Evolutionary conservation across 306 rosid species (phyloP).

Genomic region (Rosa lucieae): DNA sequence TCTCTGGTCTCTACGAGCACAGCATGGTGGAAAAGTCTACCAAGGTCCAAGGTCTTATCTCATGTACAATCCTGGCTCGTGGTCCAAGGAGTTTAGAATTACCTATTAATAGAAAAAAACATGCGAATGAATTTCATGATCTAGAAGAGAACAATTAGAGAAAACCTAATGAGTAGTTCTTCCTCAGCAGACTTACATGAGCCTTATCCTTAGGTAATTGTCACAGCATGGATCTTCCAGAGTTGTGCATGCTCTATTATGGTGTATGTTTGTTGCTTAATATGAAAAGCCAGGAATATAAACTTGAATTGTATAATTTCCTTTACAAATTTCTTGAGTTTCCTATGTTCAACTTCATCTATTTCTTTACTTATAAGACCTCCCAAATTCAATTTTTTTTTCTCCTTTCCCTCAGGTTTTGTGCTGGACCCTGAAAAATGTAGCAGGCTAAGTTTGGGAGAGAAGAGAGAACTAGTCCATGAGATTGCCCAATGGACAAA

Average conservation of each 20-base stretch:
- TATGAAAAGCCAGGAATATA: neutral
- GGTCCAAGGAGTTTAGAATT: neutral
- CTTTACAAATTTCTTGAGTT: neutral
- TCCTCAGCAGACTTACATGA: neutral
- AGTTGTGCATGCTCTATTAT: neutral
- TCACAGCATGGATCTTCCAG: neutral
- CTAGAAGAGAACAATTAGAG: neutral
- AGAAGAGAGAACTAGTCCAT: slow-evolving; percentile 63
- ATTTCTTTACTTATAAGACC: neutral
- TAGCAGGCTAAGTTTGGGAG: slow-evolving; percentile 58
- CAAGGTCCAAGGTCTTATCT: neutral
- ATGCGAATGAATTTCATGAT: neutral
- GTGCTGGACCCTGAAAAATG: slow-evolving; percentile 59
- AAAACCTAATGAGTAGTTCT: neutral
- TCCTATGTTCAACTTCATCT: neutral
- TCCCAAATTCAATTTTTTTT: neutral
- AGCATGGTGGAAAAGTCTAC: slow-evolving; percentile 1
- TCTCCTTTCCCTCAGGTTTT: slow-evolving; percentile 41
- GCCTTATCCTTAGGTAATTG: neutral
- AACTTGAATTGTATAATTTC: neutral
- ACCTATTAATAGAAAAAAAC: neutral
- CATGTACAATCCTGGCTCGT: slow-evolving; percentile 1
- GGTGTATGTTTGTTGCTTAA: neutral
- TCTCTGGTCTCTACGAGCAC: neutral
- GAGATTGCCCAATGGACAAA: slow-evolving; percentile 63